These are phyloP conservation scores for Pleurotus ostreatus DNA, from an alignment of 768 basidiomycete genomes.

Conservation along the genomic window DNA sequence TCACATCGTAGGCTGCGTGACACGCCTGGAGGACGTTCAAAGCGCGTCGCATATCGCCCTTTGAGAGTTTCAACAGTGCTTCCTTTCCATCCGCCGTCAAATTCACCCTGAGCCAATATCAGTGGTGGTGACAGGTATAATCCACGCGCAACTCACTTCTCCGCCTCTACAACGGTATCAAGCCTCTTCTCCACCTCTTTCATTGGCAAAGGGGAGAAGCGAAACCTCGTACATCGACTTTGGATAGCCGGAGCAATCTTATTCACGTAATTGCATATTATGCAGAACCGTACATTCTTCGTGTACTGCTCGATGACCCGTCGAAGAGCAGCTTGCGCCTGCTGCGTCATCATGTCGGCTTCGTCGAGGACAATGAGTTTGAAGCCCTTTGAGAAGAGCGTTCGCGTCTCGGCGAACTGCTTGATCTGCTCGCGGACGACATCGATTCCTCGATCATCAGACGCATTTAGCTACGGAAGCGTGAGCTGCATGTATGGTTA, in stretches of 20 bases:
- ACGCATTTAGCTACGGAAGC: conserved; percentile 79
- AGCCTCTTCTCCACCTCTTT: conserved; percentile 83
- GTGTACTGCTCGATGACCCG: conserved; percentile 99
- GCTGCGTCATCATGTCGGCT: conserved; percentile 99
- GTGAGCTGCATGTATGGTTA: background rate
- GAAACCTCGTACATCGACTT: conserved; percentile 95
- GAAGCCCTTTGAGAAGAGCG: conserved; percentile 87
- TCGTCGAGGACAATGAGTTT: conserved; percentile 98
- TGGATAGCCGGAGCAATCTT: conserved; percentile 98
- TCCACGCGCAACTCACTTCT: conserved; percentile 52
- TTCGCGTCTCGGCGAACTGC: conserved; percentile 95
- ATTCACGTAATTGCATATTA: conserved; percentile 99
- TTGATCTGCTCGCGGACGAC: conserved; percentile 99
- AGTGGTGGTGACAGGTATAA: background rate
- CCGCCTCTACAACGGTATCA: conserved; percentile 72
- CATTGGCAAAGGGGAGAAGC: conserved; percentile 91
- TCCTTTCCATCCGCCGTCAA: conserved; percentile 81
- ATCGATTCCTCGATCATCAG: conserved; percentile 97
- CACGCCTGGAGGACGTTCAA: conserved; percentile 97
- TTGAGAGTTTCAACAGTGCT: conserved; percentile 90
- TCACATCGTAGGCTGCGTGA: conserved; percentile 90
- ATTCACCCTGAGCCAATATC: conserved; percentile 58
- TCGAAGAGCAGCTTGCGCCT: conserved; percentile 93
- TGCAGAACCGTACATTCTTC: conserved; percentile 97
- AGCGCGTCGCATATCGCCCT: conserved; percentile 96